Evolutionary conservation across 2,329 filamentous ascomycete genomes (phyloP).

Genomic region (Stenocarpella maydis): DNA sequence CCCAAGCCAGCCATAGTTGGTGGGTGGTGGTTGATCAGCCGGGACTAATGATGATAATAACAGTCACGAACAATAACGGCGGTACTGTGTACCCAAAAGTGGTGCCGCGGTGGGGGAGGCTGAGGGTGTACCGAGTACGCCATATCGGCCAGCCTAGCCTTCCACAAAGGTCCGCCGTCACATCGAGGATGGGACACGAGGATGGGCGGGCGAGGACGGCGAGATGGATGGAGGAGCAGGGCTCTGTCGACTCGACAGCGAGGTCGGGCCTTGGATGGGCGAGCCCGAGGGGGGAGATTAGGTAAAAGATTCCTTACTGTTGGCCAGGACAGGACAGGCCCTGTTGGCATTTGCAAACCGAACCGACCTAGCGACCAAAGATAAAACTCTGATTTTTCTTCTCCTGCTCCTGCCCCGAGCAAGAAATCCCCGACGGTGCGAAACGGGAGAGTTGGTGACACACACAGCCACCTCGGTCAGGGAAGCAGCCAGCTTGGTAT

Average conservation of each 20-base stretch:
- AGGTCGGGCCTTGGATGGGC: constrained; percentile 29
- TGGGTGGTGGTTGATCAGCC: not conserved
- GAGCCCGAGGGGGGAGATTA: constrained; percentile 37
- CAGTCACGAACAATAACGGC: not conserved
- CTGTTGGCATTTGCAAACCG: constrained; percentile 19
- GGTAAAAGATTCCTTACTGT: constrained; percentile 40
- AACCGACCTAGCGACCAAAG: constrained; percentile 24
- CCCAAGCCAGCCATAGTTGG: not conserved
- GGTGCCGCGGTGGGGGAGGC: constrained; percentile 7
- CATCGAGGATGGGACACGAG: constrained; percentile 15
- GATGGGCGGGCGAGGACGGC: not conserved
- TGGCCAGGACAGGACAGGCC: constrained; percentile 23
- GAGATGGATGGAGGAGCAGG: not conserved
- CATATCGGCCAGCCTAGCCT: not conserved
- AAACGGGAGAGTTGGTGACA: not conserved
- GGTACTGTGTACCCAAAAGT: not conserved
- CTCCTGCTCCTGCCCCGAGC: not conserved
- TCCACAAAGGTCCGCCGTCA: constrained; percentile 15
- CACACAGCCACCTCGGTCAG: not conserved
- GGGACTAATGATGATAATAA: constrained; percentile 4
- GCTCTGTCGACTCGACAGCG: constrained; percentile 25
- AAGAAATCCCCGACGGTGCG: not conserved
- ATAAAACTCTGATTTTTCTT: constrained; percentile 30
- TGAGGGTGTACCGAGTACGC: constrained; percentile 1
- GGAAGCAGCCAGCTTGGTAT: not conserved